Base-by-base conservation (phyloP, 331 rosid species). In the Stylosanthes scabra region DNA sequence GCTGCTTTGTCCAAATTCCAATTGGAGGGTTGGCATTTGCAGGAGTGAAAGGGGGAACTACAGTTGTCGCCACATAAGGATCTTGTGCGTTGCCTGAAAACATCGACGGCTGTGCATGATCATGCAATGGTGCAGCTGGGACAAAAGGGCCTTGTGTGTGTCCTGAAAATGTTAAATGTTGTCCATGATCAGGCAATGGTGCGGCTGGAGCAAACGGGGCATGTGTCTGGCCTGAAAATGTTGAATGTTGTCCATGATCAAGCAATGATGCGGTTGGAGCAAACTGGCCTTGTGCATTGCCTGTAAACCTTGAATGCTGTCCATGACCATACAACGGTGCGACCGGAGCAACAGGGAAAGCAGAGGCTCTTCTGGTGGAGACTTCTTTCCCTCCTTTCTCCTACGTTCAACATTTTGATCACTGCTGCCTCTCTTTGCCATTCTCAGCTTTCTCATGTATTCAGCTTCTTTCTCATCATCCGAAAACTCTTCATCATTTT, bases 391-490 rank as follows among this genome's bases (percentile, higher is more conserved):
- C 45, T 62, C 44, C 69, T 64, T 83, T 49, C 64, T 68, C 72
- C 42, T 74, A 40, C 52, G 66, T 37, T 58, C 66, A 52, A 51
- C 52, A 27, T 64, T 82, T 74, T 68, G 90, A 65, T 79, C 77
- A 62, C 63, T 60, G 40, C 47, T 31, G 72, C 81, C 83, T 77
- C 96, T 86, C 81, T 91, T 91, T 3, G 76, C 9, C 74, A 77
- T 27, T 73, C 59, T 84, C 20, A 75, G 87, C 81, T 54, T 62
- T 82, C 82, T 89, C 80, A 40, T 85, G 83, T 68, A 78, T 65
- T 89, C 93, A 0, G 84, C 88, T 83, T 92, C 96, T 85, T 78
- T 85, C 81, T 78, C 97, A 70, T 92, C 97, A 75, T 92, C 96
- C 13, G 93, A 92, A 77, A 92, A 92, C 67, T 86, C 93, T 69